Conservation (phyloP, 2,329 filamentous ascomycete genomes). For the Phialophora macrospora region DNA sequence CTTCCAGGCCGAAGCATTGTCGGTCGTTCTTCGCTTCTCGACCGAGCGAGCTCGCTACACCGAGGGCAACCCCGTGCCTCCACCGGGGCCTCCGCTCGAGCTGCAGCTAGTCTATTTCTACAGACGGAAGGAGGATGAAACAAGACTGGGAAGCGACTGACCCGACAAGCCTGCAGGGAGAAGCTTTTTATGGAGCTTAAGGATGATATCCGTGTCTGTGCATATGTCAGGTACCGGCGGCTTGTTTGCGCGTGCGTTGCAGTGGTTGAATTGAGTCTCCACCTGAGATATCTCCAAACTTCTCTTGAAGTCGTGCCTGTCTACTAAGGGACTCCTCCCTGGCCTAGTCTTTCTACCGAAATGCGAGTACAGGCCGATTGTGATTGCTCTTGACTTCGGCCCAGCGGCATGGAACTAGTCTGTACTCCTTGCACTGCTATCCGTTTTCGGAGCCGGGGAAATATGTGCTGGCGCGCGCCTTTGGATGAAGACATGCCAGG, state of each 20-base stretch:
- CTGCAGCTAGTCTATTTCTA: conserved; percentile 1
- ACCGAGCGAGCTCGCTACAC: conserved; percentile 6
- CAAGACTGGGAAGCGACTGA: background rate
- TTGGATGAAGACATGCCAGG: too few relatives aligned
- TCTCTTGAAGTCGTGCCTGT: background rate
- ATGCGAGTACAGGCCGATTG: background rate
- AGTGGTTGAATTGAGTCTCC: background rate
- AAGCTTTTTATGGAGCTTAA: background rate
- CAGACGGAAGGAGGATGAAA: background rate
- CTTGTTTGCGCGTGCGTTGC: background rate
- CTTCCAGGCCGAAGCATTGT: background rate
- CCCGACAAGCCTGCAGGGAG: background rate
- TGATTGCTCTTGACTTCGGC: background rate
- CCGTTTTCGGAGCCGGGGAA: background rate
- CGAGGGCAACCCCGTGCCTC: conserved; percentile 1
- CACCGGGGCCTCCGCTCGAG: background rate
- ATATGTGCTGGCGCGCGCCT: too few relatives aligned
- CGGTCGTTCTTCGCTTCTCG: background rate
- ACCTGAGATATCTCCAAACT: background rate
- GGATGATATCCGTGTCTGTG: background rate
- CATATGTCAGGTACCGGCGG: background rate
- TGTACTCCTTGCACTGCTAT: background rate
- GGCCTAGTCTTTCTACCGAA: background rate
- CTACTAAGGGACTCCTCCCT: background rate
- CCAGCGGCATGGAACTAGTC: background rate